These are phyloP conservation scores for Rhizophagus prolifer DNA, from an alignment of 192 early-diverging fungal genomes.

Conservation along the genomic window DNA sequence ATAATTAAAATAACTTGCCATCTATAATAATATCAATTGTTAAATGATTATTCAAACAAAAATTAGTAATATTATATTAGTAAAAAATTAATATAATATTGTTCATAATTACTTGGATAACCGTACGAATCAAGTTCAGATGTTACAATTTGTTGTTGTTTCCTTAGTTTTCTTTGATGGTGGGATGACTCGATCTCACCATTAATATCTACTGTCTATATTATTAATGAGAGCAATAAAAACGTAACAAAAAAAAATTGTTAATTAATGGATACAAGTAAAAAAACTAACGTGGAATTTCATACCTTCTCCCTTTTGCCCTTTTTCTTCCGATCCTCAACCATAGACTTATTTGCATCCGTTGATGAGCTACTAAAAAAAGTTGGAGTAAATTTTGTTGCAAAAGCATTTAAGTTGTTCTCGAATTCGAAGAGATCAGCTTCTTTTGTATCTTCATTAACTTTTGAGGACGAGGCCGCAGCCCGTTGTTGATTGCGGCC, in stretches of 20 bases:
- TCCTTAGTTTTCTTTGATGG: slow-evolving; percentile 1
- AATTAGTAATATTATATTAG: no score
- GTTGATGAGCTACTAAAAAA: not conserved
- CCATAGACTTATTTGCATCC: not conserved
- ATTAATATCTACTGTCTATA: not conserved
- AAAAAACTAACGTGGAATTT: not conserved
- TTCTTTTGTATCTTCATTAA: not conserved
- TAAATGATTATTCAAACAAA: no score
- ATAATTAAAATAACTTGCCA: no score
- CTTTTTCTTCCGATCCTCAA: slow-evolving; percentile 11
- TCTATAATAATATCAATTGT: no score
- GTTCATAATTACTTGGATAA: not conserved
- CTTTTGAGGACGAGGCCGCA: not conserved
- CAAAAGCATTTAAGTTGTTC: slow-evolving; percentile 20
- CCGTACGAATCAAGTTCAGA: not conserved
- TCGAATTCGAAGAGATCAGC: not conserved
- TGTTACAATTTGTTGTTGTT: not conserved
- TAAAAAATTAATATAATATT: not conserved
- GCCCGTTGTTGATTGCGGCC: not conserved
- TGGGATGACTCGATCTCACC: not conserved
- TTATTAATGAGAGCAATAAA: not conserved
- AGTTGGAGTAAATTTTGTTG: not conserved
- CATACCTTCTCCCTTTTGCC: slow-evolving; percentile 6
- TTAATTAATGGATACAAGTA: not conserved
- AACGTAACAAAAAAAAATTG: not conserved